phyloP scores from a whole-genome alignment of 2,329 filamentous ascomycete species.

The Hysterium pulicare region DNA sequence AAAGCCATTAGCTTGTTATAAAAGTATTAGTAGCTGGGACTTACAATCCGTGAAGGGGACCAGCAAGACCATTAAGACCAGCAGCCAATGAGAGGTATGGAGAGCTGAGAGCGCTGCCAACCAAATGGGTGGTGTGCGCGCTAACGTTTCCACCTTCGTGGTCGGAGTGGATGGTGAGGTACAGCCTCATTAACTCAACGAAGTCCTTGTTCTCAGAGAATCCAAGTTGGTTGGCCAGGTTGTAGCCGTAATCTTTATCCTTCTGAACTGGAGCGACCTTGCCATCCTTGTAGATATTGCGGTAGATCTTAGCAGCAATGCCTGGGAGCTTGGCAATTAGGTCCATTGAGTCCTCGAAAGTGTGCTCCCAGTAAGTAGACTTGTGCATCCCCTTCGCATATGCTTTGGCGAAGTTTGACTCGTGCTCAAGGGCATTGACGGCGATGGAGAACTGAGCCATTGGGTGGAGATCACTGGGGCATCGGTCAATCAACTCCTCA shows the following conservation, averaged over 20 bases:
- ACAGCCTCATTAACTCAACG: slow-evolving; percentile 95
- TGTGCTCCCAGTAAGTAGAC: slow-evolving; percentile 99
- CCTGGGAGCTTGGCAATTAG: slow-evolving; percentile 99
- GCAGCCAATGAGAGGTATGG: slow-evolving; percentile 95
- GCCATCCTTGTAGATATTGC: slow-evolving; percentile 99
- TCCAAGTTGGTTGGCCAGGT: slow-evolving; percentile 99
- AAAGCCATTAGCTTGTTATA: slow-evolving; percentile 16
- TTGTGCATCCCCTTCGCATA: slow-evolving; percentile 99
- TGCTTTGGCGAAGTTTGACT: slow-evolving; percentile 95
- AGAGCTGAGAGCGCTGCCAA: slow-evolving; percentile 93
- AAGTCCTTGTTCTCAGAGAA: slow-evolving; percentile 95
- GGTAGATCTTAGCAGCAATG: slow-evolving; percentile 98
- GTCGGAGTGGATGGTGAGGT: slow-evolving; percentile 99
- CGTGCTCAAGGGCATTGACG: slow-evolving; percentile 96
- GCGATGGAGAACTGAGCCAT: slow-evolving; percentile 99
- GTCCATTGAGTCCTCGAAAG: slow-evolving; percentile 99
- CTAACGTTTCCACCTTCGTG: slow-evolving; percentile 99
- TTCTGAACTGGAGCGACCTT: slow-evolving; percentile 95
- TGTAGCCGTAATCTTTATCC: slow-evolving; percentile 99
- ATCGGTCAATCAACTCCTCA: slow-evolving; percentile 99
- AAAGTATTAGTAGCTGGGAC: slow-evolving; percentile 13
- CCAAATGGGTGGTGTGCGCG: slow-evolving; percentile 97
- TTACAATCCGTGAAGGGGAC: slow-evolving; percentile 89
- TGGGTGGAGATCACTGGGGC: slow-evolving; percentile 96
- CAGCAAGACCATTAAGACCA: slow-evolving; percentile 95